These are phyloP conservation scores for Suillus tomentosus DNA, from an alignment of 768 basidiomycete species.

Conservation along the genomic window DNA sequence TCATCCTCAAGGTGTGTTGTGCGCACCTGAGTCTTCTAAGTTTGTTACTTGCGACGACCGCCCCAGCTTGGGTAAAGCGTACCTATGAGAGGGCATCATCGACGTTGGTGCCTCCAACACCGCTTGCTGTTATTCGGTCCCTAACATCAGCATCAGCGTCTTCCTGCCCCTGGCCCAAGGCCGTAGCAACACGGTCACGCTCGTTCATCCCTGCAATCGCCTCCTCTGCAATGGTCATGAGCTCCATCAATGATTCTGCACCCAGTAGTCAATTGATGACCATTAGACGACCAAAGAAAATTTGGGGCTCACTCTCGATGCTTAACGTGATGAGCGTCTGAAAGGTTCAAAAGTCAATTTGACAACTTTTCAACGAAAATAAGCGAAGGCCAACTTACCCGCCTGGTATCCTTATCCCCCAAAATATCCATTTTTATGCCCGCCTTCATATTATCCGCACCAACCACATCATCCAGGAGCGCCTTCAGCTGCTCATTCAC, in stretches of 20 bases:
- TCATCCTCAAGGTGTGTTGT: background rate
- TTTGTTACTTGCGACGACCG: background rate
- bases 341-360: background rate
- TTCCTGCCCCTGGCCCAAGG: slow-evolving; percentile 13
- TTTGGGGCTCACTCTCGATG: slow-evolving; percentile 44
- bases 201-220: slow-evolving; percentile 33
- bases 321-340: slow-evolving; percentile 47
- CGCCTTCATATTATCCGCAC: slow-evolving; percentile 34
- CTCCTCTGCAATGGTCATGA: slow-evolving; percentile 37
- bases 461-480: slow-evolving; percentile 45
- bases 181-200: slow-evolving; percentile 29
- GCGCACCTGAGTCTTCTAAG: background rate
- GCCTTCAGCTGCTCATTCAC: slow-evolving; percentile 28
- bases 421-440: slow-evolving; percentile 42
- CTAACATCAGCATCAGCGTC: background rate
- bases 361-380: background rate
- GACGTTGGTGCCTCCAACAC: too few species aligned
- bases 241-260: slow-evolving; percentile 35
- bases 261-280: background rate
- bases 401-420: slow-evolving; percentile 43
- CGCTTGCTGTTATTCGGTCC: background rate
- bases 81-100: background rate
- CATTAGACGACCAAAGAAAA: background rate
- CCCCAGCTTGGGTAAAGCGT: background rate
- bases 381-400: slow-evolving; percentile 32